Conservation (phyloP, 1,139 yeast genomes). For the Kurtzmaniella quercitrusa region DNA sequence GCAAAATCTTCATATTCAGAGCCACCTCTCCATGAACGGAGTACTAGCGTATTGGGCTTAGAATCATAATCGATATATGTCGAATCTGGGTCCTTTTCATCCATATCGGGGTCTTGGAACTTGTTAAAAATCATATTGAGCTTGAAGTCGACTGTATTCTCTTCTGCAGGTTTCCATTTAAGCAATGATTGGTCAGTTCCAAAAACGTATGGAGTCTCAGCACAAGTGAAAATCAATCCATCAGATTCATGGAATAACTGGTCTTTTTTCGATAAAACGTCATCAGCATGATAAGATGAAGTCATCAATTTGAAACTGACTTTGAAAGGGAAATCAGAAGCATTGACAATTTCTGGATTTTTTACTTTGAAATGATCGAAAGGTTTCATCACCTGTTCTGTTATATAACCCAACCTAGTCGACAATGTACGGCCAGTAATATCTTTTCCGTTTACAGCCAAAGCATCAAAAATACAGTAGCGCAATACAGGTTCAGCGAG, state of each 20-base stretch:
- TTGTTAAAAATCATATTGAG: conserved; percentile 63
- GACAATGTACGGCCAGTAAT: conserved; percentile 69
- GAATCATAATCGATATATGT: conserved; percentile 79
- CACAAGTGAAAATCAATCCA: conserved; percentile 91
- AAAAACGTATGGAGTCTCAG: conserved; percentile 77
- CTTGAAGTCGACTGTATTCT: conserved; percentile 87
- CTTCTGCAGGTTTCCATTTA: conserved; percentile 97
- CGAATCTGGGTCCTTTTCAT: conserved; percentile 67
- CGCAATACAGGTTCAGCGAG: conserved; percentile 51
- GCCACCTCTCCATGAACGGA: conserved; percentile 82
- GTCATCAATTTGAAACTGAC: conserved; percentile 86
- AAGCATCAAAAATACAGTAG: conserved; percentile 86
- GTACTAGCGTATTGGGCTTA: conserved; percentile 58
- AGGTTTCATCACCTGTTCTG: conserved; percentile 80
- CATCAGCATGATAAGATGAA: conserved; percentile 70
- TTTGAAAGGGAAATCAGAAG: conserved; percentile 76
- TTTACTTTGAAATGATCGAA: conserved; percentile 63
- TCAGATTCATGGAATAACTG: conserved; percentile 84
- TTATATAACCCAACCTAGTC: conserved; percentile 81
- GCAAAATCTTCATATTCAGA: conserved; percentile 64
- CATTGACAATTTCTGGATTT: conserved; percentile 67
- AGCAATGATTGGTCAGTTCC: conserved; percentile 82
- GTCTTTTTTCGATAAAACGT: conserved; percentile 71
- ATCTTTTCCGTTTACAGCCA: conserved; percentile 74
- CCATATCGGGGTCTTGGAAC: conserved; percentile 65